Evolutionary conservation across 352 stramenopile genomes (phyloP), one percentile per base, ranked within the genome.

Genomic region (Phytopythium sindhum): DNA sequence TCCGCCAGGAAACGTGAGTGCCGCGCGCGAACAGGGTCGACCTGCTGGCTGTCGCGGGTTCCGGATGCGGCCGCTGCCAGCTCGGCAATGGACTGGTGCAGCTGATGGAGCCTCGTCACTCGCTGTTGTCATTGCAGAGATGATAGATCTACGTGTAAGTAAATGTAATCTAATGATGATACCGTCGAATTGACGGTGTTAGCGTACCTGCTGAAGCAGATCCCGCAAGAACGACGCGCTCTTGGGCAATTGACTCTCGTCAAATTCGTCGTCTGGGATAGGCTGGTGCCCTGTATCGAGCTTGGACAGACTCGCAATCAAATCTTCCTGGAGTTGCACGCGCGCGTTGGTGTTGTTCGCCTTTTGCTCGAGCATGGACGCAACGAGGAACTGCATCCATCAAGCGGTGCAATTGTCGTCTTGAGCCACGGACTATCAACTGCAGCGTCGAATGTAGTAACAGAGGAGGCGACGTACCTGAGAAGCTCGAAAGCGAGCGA

Each of bases 301-400:
- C 42, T 56, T 41, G 55, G 63, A 39, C 37, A 67, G 35, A 29
- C 44, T 33, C 9, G 29, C 29, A 45, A 87, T 19, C 14, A 84
- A 14, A 15, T 57, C 45, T 61, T 78, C 64, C 21, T 91, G 72
- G 2, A 78, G 21, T 23, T 47, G 51, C 12, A 78, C 69, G 24
- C 61, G 67, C 21, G 77, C 72, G 45, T 82, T 83, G 33, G 59
- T 68, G 54, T 87, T 81, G 47, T 64, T 41, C 29, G 88, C 41
- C 65, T 89, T 89, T 52, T 93, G 81, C 41, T 89, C 73, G 5
- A 90, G 66, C 60, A 86, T 78, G 9, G 65, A 65, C 54, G 85
- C 68, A 11, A 93, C 71, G 1, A 93, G 67, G 51, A 80, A 81
- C 78, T 86, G 52, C 44, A 2, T 17, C 50, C 24, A 24, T 2